Percentiles rank a stretch among this genome's conserved stretches.
These are phyloP conservation scores for Macrocybe sp. DNA, from an alignment of 1,284 basidiomycete species.

Conservation along the genomic window DNA sequence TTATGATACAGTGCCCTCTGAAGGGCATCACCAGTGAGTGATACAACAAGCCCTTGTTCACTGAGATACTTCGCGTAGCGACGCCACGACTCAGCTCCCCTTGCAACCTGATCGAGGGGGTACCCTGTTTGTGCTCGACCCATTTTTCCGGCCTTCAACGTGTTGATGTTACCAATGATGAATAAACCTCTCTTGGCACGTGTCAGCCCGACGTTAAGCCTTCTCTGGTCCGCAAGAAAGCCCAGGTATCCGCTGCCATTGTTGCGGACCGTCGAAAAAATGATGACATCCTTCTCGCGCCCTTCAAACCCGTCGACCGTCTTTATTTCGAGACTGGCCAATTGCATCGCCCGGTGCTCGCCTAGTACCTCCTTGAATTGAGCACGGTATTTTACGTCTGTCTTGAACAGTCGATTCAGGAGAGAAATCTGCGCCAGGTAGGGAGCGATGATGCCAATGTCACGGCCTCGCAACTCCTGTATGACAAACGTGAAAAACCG, in stretches of 20 bases:
- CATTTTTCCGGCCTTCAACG: conserved; percentile 49
- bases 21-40: conserved; percentile 39
- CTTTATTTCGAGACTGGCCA: conserved; percentile 71
- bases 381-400: conserved; percentile 40
- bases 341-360: conserved; percentile 55
- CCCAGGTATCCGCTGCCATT: conserved; percentile 75
- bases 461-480: conserved; percentile 60
- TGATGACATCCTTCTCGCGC: conserved; percentile 86
- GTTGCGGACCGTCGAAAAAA: conserved; percentile 87
- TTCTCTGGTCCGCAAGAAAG: conserved; percentile 83
- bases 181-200: conserved; percentile 81
- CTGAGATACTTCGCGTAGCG: conserved; percentile 53
- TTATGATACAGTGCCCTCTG: conserved; percentile 43
- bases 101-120: conserved; percentile 25
- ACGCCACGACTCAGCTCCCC: conserved; percentile 53
- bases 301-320: conserved; percentile 95
- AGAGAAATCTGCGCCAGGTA: conserved; percentile 80
- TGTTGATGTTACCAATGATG: conserved; percentile 73
- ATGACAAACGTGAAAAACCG: not conserved
- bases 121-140: conserved; percentile 15
- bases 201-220: conserved; percentile 88
- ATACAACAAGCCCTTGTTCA: conserved; percentile 46
- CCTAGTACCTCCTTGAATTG: conserved; percentile 62
- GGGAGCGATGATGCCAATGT: conserved; percentile 87
- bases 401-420: conserved; percentile 57